phyloP scores from a whole-genome alignment of 768 basidiomycete species.

The Psilocybe azurescens region DNA sequence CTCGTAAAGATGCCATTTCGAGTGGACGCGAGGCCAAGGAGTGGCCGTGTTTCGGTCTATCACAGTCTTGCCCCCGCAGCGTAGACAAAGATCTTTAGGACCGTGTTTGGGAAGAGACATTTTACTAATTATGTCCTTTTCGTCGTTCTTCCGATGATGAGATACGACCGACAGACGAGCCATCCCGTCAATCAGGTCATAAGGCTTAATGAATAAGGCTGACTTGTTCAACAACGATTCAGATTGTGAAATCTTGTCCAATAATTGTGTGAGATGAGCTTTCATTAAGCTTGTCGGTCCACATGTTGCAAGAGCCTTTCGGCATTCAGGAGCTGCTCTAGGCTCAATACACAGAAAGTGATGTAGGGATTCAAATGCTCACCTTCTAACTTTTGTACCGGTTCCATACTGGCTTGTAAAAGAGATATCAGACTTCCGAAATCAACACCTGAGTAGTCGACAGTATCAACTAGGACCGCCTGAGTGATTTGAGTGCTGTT shows the following conservation, averaged over 20 bases:
- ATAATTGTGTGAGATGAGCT: slow-evolving; percentile 44
- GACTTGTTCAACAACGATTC: slow-evolving; percentile 62
- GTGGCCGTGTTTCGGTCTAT: slow-evolving; percentile 28
- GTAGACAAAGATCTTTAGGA: slow-evolving; percentile 53
- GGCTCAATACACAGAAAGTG: neutral
- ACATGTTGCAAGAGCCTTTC: slow-evolving; percentile 62
- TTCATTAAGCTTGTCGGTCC: slow-evolving; percentile 55
- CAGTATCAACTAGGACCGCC: slow-evolving; percentile 62
- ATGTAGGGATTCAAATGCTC: slow-evolving; percentile 18
- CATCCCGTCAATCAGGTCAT: slow-evolving; percentile 71
- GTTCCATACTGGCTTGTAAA: slow-evolving; percentile 44
- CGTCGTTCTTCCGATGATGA: slow-evolving; percentile 38
- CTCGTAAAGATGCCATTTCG: slow-evolving; percentile 68
- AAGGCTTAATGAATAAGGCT: slow-evolving; percentile 72
- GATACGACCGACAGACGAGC: slow-evolving; percentile 44
- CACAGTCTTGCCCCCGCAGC: slow-evolving; percentile 67
- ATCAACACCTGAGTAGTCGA: slow-evolving; percentile 70
- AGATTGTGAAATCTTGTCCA: slow-evolving; percentile 52
- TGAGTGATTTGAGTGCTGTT: slow-evolving; percentile 71
- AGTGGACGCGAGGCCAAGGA: slow-evolving; percentile 30
- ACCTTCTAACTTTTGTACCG: slow-evolving; percentile 40
- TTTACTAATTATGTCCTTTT: slow-evolving; percentile 72
- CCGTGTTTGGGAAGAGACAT: slow-evolving; percentile 46
- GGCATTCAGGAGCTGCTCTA: slow-evolving; percentile 51
- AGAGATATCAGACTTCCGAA: slow-evolving; percentile 54